phyloP scores from a whole-genome alignment of 208 protist species.

The Acanthamoeba culbertsoni region DNA sequence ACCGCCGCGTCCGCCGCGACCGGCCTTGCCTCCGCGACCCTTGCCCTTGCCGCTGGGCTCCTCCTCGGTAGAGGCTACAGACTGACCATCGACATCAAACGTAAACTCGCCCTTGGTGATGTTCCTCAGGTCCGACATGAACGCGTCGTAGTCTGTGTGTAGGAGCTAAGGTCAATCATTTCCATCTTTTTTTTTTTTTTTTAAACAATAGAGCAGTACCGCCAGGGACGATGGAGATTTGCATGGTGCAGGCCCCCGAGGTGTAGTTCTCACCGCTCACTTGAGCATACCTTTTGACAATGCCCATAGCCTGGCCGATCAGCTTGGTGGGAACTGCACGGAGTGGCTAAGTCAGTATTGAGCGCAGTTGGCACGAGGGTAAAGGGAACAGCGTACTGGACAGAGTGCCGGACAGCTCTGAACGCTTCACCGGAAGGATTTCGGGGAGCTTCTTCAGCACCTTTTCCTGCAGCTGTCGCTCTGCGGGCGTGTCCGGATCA shows the following conservation, averaged over 20 bases:
- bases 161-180: no score
- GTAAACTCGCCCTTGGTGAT: background rate
- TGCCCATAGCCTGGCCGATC: background rate
- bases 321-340: background rate
- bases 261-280: background rate
- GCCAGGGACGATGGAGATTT: background rate
- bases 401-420: background rate
- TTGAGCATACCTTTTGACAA: background rate
- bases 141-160: background rate
- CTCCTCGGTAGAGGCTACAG: background rate
- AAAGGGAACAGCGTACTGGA: background rate
- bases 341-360: background rate
- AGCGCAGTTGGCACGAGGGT: background rate
- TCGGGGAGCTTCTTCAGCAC: slow-evolving; percentile 16
- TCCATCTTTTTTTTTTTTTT: no score
- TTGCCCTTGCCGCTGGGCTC: background rate
- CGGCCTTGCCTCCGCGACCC: background rate
- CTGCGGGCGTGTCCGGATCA: background rate
- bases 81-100: background rate
- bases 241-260: background rate
- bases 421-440: background rate
- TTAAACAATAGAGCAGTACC: no score
- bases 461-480: slow-evolving; percentile 36
- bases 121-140: background rate
- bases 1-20: background rate